These are phyloP conservation scores for Boletus rufocinnamomeus DNA, from an alignment of 768 basidiomycete genomes.

Conservation along the genomic window DNA sequence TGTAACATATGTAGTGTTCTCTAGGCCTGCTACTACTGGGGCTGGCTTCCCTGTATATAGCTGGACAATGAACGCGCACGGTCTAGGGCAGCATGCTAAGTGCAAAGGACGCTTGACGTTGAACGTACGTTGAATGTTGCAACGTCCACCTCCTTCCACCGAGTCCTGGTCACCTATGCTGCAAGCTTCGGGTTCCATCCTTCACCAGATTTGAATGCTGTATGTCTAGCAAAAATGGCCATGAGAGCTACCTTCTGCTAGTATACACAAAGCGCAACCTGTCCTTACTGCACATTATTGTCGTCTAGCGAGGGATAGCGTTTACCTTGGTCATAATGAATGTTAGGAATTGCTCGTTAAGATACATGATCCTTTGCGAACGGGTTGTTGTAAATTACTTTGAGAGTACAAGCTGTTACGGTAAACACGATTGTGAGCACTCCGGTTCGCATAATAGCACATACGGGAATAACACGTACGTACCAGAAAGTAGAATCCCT, in stretches of 20 bases:
- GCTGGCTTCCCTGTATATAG: neutral
- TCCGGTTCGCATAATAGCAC: neutral
- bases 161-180: too few relatives aligned
- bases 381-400: neutral
- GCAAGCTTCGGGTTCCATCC: neutral
- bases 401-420: neutral
- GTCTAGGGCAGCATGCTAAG: too few relatives aligned
- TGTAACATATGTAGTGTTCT: neutral
- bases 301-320: neutral
- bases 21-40: neutral
- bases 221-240: neutral
- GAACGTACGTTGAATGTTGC: neutral
- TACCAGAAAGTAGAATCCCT: neutral
- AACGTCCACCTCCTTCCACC: neutral
- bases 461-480: neutral
- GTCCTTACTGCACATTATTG: neutral
- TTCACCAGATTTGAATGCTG: neutral
- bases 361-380: neutral
- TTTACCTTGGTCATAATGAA: neutral
- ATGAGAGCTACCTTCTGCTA: neutral
- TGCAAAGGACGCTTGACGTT: neutral
- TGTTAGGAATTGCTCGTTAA: neutral
- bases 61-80: neutral
- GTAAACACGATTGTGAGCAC: too few relatives aligned
- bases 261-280: neutral